Evolutionary conservation across 176 grass and related monocot genomes (phyloP).

Genomic region (Raddia distichophylla): DNA sequence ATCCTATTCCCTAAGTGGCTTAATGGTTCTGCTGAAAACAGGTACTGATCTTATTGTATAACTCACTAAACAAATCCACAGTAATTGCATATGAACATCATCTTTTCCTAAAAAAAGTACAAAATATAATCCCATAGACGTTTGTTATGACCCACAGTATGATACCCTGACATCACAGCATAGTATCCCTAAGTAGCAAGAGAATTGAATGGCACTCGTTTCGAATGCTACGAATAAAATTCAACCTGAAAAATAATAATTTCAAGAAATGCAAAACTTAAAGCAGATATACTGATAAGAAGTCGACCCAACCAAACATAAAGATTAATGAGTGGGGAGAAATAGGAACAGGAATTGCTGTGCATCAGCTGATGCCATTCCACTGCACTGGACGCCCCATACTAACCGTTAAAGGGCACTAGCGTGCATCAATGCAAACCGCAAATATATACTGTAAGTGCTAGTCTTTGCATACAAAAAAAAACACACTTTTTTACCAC

Average conservation of each 20-base stretch:
- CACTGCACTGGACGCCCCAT: background rate
- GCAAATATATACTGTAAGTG: background rate
- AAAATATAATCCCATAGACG: background rate
- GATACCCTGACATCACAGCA: background rate
- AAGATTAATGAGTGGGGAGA: background rate
- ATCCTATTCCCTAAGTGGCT: background rate
- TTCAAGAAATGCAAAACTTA: background rate
- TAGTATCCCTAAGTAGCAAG: background rate
- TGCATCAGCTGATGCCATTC: background rate
- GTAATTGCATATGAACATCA: background rate
- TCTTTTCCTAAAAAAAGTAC: background rate
- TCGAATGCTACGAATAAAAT: background rate
- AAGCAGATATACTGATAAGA: background rate
- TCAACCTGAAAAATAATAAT: background rate
- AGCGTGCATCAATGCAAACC: background rate
- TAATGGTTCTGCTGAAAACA: background rate
- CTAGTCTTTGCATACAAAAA: background rate
- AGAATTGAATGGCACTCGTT: background rate
- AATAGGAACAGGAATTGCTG: background rate
- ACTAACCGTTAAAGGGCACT: background rate
- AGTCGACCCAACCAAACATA: background rate
- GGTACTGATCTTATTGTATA: background rate
- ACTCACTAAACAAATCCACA: background rate
- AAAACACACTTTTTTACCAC: conserved; percentile 34
- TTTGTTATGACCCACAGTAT: background rate